These are phyloP conservation scores for Ceratocystis colombiana DNA, from an alignment of 2,329 filamentous ascomycete genomes.

Conservation along the genomic window DNA sequence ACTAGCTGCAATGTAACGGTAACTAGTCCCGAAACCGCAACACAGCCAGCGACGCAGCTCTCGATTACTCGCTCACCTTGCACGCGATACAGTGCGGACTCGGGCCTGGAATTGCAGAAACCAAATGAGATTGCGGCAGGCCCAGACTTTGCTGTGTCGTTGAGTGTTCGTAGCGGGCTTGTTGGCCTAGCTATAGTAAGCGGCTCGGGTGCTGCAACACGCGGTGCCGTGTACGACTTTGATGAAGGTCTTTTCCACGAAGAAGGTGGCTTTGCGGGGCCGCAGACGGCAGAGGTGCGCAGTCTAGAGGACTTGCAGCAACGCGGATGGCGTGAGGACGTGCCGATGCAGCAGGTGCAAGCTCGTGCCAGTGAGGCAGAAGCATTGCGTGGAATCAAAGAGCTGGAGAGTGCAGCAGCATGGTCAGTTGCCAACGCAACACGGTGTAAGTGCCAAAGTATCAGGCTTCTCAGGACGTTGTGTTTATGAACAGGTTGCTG, in stretches of 20 bases:
- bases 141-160: neutral
- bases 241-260: neutral
- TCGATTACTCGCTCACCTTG: neutral
- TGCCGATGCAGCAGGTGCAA: neutral
- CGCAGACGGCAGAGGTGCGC: slow-evolving; percentile 9
- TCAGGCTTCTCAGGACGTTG: neutral
- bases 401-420: slow-evolving; percentile 19
- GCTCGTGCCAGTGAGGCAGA: neutral
- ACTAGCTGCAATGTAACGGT: slow-evolving; percentile 4
- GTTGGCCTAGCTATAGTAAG: neutral
- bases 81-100: neutral
- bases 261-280: neutral
- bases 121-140: neutral
- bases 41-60: neutral
- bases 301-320: neutral
- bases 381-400: neutral
- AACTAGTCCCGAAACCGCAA: neutral
- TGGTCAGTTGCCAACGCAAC: slow-evolving; percentile 25
- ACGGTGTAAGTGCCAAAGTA: slow-evolving; percentile 20
- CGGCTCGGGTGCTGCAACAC: neutral
- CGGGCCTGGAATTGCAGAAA: neutral
- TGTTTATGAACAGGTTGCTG: neutral
- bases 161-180: neutral
- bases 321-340: neutral
- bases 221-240: slow-evolving; percentile 6